Evolutionary conservation across 78 protist genomes (phyloP).

Genomic region (Dictyostelium purpureum): DNA sequence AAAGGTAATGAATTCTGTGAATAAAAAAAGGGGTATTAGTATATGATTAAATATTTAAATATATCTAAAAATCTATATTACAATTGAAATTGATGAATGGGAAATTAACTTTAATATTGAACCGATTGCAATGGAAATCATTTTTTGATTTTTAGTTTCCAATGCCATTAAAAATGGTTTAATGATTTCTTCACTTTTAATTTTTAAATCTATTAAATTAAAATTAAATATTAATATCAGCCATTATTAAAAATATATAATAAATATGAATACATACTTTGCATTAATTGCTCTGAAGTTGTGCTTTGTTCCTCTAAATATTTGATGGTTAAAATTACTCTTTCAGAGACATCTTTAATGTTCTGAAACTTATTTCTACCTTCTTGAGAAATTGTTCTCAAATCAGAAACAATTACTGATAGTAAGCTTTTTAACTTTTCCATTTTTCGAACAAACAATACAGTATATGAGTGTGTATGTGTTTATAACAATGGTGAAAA

Average conservation of each 20-base stretch:
- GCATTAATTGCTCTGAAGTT: constrained; percentile 21
- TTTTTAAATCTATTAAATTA: constrained; percentile 8
- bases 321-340: constrained; percentile 63
- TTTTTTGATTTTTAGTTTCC: constrained; percentile 74
- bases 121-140: constrained; percentile 66
- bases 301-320: constrained; percentile 71
- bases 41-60: neutral
- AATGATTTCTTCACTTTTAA: constrained; percentile 70
- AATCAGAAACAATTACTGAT: constrained; percentile 45
- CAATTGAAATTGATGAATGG: constrained; percentile 64
- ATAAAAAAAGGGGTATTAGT: neutral
- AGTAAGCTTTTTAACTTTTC: constrained; percentile 26
- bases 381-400: constrained; percentile 74
- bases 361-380: constrained; percentile 46
- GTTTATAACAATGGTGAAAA: no score
- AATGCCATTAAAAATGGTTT: constrained; percentile 79
- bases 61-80: neutral
- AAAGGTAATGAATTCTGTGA: constrained; percentile 43
- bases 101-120: constrained; percentile 70
- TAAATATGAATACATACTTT: neutral
- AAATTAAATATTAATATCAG: neutral
- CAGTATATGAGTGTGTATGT: no score
- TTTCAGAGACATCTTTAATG: constrained; percentile 73
- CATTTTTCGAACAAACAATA: no score
- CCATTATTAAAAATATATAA: neutral